These are phyloP conservation scores for Byssochlamys sp. DNA, from an alignment of 2,329 filamentous ascomycete species.

Conservation along the genomic window DNA sequence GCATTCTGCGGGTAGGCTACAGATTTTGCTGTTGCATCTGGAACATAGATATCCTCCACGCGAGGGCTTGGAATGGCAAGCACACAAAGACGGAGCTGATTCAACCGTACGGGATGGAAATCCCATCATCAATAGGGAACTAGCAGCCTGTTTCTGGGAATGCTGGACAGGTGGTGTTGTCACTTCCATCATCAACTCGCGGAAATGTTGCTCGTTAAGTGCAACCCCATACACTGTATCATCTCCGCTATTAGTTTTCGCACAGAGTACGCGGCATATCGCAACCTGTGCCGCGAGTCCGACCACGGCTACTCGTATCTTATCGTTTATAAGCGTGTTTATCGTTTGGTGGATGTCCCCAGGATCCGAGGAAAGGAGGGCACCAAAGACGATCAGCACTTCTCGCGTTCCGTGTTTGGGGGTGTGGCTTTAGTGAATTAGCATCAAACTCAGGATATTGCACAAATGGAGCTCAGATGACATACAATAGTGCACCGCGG, in stretches of 20 bases:
- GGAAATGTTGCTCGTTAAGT: constrained; percentile 76
- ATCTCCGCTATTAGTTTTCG: constrained; percentile 76
- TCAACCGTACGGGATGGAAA: constrained; percentile 82
- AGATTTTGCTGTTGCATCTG: constrained; percentile 79
- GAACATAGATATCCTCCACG: constrained; percentile 85
- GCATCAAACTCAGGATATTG: background rate
- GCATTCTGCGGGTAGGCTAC: constrained; percentile 79
- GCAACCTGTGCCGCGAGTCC: constrained; percentile 85
- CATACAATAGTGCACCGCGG: constrained; percentile 72
- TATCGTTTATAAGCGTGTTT: constrained; percentile 63
- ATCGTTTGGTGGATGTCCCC: constrained; percentile 93
- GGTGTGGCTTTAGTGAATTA: constrained; percentile 53
- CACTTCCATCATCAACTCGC: constrained; percentile 75
- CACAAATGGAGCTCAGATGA: background rate
- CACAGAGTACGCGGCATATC: constrained; percentile 81
- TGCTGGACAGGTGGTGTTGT: constrained; percentile 83
- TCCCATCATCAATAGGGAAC: constrained; percentile 83
- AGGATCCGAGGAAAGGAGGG: constrained; percentile 79
- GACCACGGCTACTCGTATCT: constrained; percentile 78
- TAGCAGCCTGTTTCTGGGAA: constrained; percentile 42
- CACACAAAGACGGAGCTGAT: constrained; percentile 65
- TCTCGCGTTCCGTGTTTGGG: constrained; percentile 89
- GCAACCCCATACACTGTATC: constrained; percentile 65
- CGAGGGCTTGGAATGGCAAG: constrained; percentile 75
- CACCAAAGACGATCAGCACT: constrained; percentile 83